Percentiles rank a stretch among this genome's conserved stretches.
Evolutionary conservation across 2,329 filamentous ascomycete species (phyloP).

Genomic region (Venturia asperata): DNA sequence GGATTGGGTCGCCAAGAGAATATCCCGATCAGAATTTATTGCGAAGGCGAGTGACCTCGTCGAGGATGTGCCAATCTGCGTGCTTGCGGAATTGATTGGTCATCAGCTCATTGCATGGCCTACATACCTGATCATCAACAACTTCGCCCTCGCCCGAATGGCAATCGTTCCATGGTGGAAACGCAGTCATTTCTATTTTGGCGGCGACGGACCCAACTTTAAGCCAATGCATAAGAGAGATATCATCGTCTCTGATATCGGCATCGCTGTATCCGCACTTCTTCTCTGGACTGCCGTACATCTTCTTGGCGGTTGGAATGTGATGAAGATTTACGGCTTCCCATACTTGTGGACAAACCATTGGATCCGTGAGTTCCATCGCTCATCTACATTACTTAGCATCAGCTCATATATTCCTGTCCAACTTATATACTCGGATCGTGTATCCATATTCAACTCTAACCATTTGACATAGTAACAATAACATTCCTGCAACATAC

Average conservation of each 20-base stretch:
- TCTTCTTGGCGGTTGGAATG: constrained; percentile 50
- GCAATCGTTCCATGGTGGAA: constrained; percentile 11
- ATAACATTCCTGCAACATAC: constrained; percentile 73
- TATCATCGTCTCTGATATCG: constrained; percentile 54
- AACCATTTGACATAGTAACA: constrained; percentile 44
- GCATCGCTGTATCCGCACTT: constrained; percentile 44
- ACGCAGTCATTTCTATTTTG: constrained; percentile 43
- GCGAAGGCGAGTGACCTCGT: constrained; percentile 31
- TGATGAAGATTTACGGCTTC: constrained; percentile 53
- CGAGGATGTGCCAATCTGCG: constrained; percentile 56
- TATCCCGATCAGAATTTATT: constrained; percentile 10
- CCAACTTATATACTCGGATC: not conserved
- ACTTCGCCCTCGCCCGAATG: not conserved
- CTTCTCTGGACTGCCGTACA: constrained; percentile 48
- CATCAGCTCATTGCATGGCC: constrained; percentile 62
- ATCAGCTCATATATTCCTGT: not conserved
- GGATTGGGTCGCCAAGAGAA: not conserved
- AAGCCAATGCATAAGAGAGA: constrained; percentile 55
- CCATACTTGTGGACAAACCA: constrained; percentile 66
- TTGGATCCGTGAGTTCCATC: constrained; percentile 51
- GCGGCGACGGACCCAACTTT: constrained; percentile 48
- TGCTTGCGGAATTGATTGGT: constrained; percentile 47
- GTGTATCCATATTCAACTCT: not conserved
- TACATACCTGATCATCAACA: constrained; percentile 56
- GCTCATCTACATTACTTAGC: not conserved